Conservation (phyloP, 768 basidiomycete species). For the Cystobasidium tubakii region DNA sequence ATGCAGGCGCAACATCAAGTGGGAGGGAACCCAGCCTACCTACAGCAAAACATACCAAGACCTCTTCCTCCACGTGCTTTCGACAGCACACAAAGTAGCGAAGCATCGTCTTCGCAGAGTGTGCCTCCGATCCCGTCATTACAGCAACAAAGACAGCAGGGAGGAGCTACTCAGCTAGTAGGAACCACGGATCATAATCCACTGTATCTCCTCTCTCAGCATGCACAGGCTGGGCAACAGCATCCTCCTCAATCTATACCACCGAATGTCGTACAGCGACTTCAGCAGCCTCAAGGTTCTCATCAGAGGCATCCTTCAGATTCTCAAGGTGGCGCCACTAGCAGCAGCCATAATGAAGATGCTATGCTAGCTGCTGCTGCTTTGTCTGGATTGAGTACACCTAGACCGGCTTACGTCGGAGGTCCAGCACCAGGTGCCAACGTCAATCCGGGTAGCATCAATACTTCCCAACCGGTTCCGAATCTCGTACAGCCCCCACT, state of each 20-base stretch:
- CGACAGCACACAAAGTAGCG: slow-evolving; percentile 1
- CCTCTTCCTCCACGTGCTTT: slow-evolving; percentile 20
- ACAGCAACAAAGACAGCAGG: not conserved
- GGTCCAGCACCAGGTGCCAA: slow-evolving; percentile 37
- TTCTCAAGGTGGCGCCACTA: not conserved
- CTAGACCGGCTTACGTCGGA: slow-evolving; percentile 33
- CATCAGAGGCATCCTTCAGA: slow-evolving; percentile 13
- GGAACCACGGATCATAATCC: slow-evolving; percentile 39
- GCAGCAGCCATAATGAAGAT: slow-evolving; percentile 39
- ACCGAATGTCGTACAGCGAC: not conserved
- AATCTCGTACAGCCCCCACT: slow-evolving; percentile 1
- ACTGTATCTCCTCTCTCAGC: slow-evolving; percentile 44
- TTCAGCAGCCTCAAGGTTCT: slow-evolving; percentile 9
- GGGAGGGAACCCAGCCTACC: not conserved
- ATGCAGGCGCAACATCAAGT: not conserved
- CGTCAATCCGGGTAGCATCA: slow-evolving; percentile 17
- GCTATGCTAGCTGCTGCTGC: slow-evolving; percentile 45
- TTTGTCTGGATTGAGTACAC: slow-evolving; percentile 41
- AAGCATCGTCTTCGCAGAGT: slow-evolving; percentile 4
- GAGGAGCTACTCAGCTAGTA: not conserved
- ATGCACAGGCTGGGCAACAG: slow-evolving; percentile 38
- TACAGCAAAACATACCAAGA: slow-evolving; percentile 29
- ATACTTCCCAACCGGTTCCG: slow-evolving; percentile 10
- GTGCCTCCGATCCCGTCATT: not conserved
- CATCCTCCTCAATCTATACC: slow-evolving; percentile 5